Conservation (phyloP, 306 rosid genomes). For the Quercus gilva region DNA sequence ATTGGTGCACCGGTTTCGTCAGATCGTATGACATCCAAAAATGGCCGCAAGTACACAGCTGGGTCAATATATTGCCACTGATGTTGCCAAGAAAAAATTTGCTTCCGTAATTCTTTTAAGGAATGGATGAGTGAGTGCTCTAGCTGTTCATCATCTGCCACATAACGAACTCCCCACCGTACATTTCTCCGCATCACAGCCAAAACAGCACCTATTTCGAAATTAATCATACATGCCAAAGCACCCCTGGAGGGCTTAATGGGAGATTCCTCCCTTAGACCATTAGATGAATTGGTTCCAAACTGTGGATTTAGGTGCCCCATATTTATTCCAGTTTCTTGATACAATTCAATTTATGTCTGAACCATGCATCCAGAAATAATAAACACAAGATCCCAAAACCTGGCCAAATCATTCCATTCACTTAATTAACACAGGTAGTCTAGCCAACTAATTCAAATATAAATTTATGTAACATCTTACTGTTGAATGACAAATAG, state of each 20-base stretch:
- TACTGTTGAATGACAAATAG: not conserved
- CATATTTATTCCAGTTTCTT: slow-evolving; percentile 33
- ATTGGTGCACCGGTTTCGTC: slow-evolving; percentile 98
- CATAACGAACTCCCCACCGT: slow-evolving; percentile 88
- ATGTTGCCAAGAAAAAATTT: slow-evolving; percentile 88
- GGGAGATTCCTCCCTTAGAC: slow-evolving; percentile 76
- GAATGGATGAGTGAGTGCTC: slow-evolving; percentile 91
- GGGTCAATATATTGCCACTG: slow-evolving; percentile 90
- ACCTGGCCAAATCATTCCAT: not conserved
- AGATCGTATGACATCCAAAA: slow-evolving; percentile 88
- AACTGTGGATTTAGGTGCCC: slow-evolving; percentile 71
- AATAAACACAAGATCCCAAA: not conserved
- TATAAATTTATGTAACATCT: not conserved
- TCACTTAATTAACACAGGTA: not conserved
- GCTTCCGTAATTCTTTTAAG: slow-evolving; percentile 71
- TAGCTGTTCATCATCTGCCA: slow-evolving; percentile 92
- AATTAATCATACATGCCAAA: slow-evolving; percentile 89
- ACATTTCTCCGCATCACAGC: slow-evolving; percentile 98
- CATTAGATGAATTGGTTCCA: slow-evolving; percentile 72
- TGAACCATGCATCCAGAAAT: not conserved
- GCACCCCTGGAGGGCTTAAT: slow-evolving; percentile 52
- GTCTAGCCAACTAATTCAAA: not conserved
- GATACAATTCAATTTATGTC: not conserved
- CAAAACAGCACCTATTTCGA: slow-evolving; percentile 92
- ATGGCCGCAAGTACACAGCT: slow-evolving; percentile 79